Evolutionary conservation across 768 basidiomycete genomes (phyloP).

Genomic region (Saitozyma podzolica): DNA sequence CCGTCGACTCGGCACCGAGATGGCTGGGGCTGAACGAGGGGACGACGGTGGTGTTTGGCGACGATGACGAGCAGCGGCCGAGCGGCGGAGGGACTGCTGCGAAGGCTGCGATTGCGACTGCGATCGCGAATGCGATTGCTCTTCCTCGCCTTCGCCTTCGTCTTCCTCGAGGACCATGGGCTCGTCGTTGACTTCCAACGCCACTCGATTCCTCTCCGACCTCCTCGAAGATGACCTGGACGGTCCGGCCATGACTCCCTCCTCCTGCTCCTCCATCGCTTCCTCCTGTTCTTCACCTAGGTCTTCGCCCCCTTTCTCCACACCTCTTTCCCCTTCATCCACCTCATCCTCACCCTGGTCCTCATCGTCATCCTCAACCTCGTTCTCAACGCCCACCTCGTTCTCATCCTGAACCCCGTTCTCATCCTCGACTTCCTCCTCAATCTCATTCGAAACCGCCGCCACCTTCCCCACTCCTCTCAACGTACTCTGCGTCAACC

Average conservation of each 20-base stretch:
- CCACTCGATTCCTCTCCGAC: background rate
- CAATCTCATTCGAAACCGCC: background rate
- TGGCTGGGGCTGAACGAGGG: conserved; percentile 3
- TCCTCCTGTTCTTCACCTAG: no score
- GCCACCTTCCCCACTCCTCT: background rate
- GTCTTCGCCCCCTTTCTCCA: no score
- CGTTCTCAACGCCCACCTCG: background rate
- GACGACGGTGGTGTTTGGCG: background rate
- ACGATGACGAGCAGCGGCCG: background rate
- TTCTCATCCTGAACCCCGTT: background rate
- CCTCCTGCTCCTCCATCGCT: no score
- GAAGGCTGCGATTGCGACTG: background rate
- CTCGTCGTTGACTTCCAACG: background rate
- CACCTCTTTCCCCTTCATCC: no score
- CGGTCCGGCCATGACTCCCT: no score
- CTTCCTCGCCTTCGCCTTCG: conserved; percentile 7
- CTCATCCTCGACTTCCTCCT: conserved; percentile 3
- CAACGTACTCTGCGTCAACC: conserved; percentile 7
- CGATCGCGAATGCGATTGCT: no score
- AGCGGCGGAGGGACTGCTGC: background rate
- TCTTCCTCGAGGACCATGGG: conserved; percentile 6
- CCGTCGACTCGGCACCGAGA: conserved; percentile 9
- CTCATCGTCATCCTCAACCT: background rate
- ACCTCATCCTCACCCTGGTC: background rate
- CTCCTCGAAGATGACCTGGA: background rate